Base-by-base conservation (phyloP, 257 asterid species). In the Nicotiana paniculata region DNA sequence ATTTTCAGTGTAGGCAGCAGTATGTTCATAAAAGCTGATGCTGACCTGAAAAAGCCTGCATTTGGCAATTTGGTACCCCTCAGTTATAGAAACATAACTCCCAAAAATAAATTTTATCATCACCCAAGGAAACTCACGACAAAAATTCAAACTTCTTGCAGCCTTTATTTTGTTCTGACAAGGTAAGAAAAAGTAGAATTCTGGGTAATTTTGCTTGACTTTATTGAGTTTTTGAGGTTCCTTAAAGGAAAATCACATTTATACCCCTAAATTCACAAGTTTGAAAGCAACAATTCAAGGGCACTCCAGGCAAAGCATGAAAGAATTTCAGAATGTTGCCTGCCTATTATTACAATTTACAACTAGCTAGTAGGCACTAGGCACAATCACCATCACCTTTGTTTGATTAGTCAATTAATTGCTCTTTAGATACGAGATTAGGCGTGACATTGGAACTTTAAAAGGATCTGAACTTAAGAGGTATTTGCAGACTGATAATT, bases 41-140 rank as follows among this genome's bases (percentile, higher is more conserved):
- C 99, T 81, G 99, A 95, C 81, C 96, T 91, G 92, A 90, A 92
- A 93, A 95, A 89, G 94, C 97, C 99, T 95, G 97, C 91, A 86
- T 84, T 35, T 77, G 9, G 24, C 61, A 55, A 55, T 15, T 77
- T 35, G 78, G 58, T 12, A 70, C 46, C 24, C 59, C 59, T 54
- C 59, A 54, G 16, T 55, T 55, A 7, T 46, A 55, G n/a, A 32
- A 32, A 32, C 33, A 32, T 32, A 12, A 12, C 58, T 11, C 12
- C 5, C 58, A 3, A 10, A 54, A 13, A 54, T 54, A 55, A 57
- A 57, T 16, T 57, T 21, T 28, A 58, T 17, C 11, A 58, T 58
- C 2, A 58, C 1, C 63, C 63, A 58, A 58, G 6, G 28, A 18
- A 58, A 58, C 63, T 17, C 63, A 17, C 63, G 63, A 57, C 11